Conservation (phyloP, 495 filamentous ascomycete species). For the Penicillium tannophilum region DNA sequence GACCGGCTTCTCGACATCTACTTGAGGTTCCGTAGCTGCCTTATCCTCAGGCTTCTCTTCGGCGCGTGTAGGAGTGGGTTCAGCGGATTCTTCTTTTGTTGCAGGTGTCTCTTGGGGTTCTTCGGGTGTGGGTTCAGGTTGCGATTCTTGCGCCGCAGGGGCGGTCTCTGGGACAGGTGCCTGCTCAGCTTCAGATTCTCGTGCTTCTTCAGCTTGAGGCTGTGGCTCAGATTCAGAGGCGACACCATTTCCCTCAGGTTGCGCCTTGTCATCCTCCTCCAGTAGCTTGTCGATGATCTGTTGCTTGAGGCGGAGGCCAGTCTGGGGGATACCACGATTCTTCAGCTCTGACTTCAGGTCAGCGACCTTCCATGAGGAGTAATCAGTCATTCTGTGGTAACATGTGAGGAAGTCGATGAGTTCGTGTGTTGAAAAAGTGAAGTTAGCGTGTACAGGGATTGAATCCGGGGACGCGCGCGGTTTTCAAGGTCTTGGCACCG, state of each 20-base stretch:
- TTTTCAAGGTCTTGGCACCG: background rate
- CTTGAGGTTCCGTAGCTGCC: background rate
- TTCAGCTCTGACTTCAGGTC: constrained; percentile 57
- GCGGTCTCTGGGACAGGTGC: constrained; percentile 13
- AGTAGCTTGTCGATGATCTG: constrained; percentile 49
- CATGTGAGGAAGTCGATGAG: constrained; percentile 9
- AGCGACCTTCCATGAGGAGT: constrained; percentile 55
- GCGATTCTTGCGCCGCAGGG: constrained; percentile 15
- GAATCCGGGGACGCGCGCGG: constrained; percentile 34
- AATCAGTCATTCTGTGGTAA: constrained; percentile 46
- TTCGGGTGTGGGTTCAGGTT: constrained; percentile 23
- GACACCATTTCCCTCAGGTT: constrained; percentile 15
- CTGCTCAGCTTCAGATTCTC: constrained; percentile 18
- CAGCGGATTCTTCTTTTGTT: constrained; percentile 11
- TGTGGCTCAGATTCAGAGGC: constrained; percentile 11
- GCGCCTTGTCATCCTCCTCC: constrained; percentile 42
- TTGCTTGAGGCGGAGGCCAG: constrained; percentile 53
- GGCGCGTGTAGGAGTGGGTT: constrained; percentile 2
- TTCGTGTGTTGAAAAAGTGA: background rate
- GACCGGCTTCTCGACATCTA: background rate
- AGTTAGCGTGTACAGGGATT: constrained; percentile 13
- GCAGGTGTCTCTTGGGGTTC: constrained; percentile 13
- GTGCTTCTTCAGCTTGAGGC: constrained; percentile 16
- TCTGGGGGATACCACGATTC: constrained; percentile 52
- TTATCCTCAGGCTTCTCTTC: constrained; percentile 1